Percentiles rank a stretch among this genome's conserved stretches.
Conservation (phyloP, 371 early-diverging fungal species). For the Lichtheimia hyalospora region DNA sequence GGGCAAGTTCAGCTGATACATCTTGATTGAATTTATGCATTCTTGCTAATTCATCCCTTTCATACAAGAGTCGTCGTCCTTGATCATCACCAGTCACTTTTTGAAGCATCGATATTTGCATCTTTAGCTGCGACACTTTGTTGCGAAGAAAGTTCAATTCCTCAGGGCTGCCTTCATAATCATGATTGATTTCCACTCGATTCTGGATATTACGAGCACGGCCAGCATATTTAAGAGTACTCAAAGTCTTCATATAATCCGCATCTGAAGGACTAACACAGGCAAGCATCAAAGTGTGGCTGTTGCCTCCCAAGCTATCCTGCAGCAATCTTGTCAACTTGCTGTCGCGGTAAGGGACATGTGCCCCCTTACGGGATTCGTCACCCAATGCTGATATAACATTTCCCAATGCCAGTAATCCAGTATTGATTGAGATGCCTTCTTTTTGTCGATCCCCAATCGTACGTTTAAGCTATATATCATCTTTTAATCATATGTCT, state of each 20-base stretch:
- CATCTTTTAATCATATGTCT: neutral
- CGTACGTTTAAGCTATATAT: slow-evolving; percentile 78
- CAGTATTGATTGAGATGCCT: slow-evolving; percentile 95
- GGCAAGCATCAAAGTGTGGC: slow-evolving; percentile 88
- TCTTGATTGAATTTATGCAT: slow-evolving; percentile 37
- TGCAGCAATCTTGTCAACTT: slow-evolving; percentile 91
- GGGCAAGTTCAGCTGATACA: slow-evolving; percentile 35
- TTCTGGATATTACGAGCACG: slow-evolving; percentile 87
- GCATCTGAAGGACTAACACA: slow-evolving; percentile 79
- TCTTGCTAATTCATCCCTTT: slow-evolving; percentile 31
- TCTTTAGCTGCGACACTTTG: slow-evolving; percentile 60
- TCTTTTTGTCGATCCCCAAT: slow-evolving; percentile 92
- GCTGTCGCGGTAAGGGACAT: slow-evolving; percentile 96
- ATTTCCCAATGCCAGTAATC: slow-evolving; percentile 94
- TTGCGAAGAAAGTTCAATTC: slow-evolving; percentile 59
- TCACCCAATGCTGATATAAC: slow-evolving; percentile 97
- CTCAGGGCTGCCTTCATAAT: slow-evolving; percentile 19
- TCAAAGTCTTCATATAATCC: slow-evolving; percentile 83
- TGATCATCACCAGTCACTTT: slow-evolving; percentile 9
- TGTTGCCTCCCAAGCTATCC: slow-evolving; percentile 92
- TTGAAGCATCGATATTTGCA: slow-evolving; percentile 41
- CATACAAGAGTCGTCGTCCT: slow-evolving; percentile 1
- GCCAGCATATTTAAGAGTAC: slow-evolving; percentile 89
- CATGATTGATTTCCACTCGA: slow-evolving; percentile 46
- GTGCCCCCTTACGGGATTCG: slow-evolving; percentile 47